Conservation (phyloP, 2,329 filamentous ascomycete species). For the Exophiala xenobiotica region DNA sequence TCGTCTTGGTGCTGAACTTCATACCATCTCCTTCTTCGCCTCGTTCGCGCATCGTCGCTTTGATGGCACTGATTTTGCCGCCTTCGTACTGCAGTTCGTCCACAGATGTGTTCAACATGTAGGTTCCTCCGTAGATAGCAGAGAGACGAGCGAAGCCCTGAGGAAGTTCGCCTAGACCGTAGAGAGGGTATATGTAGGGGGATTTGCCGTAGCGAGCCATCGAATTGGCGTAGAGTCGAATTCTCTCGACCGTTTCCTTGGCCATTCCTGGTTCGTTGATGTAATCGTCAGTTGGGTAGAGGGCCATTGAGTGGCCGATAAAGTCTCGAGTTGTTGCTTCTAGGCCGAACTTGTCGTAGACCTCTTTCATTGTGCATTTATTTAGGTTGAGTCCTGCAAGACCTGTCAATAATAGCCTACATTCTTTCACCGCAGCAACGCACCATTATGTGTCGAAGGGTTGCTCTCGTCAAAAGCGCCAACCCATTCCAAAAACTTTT, state of each 20-base stretch:
- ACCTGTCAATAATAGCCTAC: constrained; percentile 7
- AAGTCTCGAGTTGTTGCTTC: constrained; percentile 90
- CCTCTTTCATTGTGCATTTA: constrained; percentile 89
- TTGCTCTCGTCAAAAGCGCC: constrained; percentile 81
- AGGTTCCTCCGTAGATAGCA: constrained; percentile 97
- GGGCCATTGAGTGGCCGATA: constrained; percentile 96
- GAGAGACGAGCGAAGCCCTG: constrained; percentile 97
- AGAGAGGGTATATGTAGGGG: constrained; percentile 98
- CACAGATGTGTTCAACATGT: constrained; percentile 96
- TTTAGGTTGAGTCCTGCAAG: constrained; percentile 70
- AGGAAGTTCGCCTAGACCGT: constrained; percentile 93
- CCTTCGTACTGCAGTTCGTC: constrained; percentile 85
- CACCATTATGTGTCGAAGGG: constrained; percentile 85
- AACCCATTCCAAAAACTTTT: constrained; percentile 95
- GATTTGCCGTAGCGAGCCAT: constrained; percentile 98
- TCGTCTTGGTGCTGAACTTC: constrained; percentile 94
- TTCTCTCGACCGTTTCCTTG: constrained; percentile 83
- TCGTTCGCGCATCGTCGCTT: constrained; percentile 90
- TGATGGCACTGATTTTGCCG: constrained; percentile 88
- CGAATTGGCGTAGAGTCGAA: constrained; percentile 94
- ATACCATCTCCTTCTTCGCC: constrained; percentile 72
- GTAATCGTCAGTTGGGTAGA: constrained; percentile 89
- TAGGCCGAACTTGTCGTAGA: constrained; percentile 96
- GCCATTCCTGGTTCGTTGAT: constrained; percentile 70
- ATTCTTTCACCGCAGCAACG: constrained; percentile 30